Conservation (phyloP, 1,284 basidiomycete genomes). For the Cystobasidiaceae sp. region DNA sequence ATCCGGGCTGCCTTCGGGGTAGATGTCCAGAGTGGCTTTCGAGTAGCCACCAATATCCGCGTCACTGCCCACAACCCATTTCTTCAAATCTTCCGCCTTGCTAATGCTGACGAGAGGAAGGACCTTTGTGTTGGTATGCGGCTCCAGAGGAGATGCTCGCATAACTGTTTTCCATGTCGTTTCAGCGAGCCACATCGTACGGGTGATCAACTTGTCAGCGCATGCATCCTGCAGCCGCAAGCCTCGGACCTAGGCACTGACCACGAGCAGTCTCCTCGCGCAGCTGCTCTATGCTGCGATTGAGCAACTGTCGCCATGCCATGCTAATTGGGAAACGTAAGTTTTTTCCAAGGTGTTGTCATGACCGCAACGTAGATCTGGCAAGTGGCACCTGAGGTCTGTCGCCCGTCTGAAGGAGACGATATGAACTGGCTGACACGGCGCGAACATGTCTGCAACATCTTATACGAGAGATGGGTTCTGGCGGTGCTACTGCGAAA, state of each 20-base stretch:
- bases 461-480: too few relatives aligned
- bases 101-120: slow-evolving; percentile 52
- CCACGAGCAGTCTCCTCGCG: slow-evolving; percentile 30
- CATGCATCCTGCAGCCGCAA: too few relatives aligned
- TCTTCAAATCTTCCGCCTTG: slow-evolving; percentile 55
- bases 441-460: too few relatives aligned
- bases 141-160: slow-evolving; percentile 30
- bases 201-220: too few relatives aligned
- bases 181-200: too few relatives aligned
- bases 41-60: slow-evolving; percentile 80
- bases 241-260: background rate
- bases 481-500: too few relatives aligned
- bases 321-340: background rate
- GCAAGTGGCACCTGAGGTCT: too few relatives aligned
- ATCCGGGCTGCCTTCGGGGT: slow-evolving; percentile 2
- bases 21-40: slow-evolving; percentile 60
- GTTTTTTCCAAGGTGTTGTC: background rate
- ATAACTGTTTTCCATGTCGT: slow-evolving; percentile 21
- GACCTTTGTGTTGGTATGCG: background rate
- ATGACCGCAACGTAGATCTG: background rate
- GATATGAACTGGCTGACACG: too few relatives aligned
- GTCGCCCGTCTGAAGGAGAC: too few relatives aligned
- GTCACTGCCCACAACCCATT: slow-evolving; percentile 70
- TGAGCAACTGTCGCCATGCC: slow-evolving; percentile 29
- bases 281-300: slow-evolving; percentile 30